Base-by-base conservation (phyloP, 129 eudicot species). In the Lactuca saligna region DNA sequence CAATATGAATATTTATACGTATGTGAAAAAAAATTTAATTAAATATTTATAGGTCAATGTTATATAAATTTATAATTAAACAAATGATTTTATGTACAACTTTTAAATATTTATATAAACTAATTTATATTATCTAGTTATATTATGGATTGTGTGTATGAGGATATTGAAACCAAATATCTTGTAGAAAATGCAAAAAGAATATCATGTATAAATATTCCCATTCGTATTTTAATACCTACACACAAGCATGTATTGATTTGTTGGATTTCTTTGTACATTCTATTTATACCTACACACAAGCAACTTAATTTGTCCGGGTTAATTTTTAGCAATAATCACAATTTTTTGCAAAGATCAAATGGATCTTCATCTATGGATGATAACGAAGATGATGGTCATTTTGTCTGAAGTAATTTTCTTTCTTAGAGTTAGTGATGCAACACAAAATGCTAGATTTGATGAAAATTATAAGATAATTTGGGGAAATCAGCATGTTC, bases 401-500 rank as follows among this genome's bases (percentile, higher is more conserved):
- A 20, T 41, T 29, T 64, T 71, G n/a, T 75, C 44, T 10, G 32
- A 50, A 70, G 64, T 58, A 16, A 34, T 71, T 49, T 25, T 58
- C 37, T 71, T 63, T 1, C 20, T 25, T 25, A 25, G 29, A 25
- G 29, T 74, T 2, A 53, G 65, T 41, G 56, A 17, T 34, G 71
- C 38, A 48, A 39, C 74, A 11, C 41, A 33, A 20, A 71, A 71
- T 13, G 17, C 58, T n/a, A 58, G 53, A 14, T 91, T 85, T 55
- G 87, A 86, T 57, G 75, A 38, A 29, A 88, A 82, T 68, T 88
- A 91, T 51, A n/a, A 54, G 5, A 70, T 91, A 60, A 72, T 82
- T 6, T 88, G 93, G 90, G 97, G 96, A n/a, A 31, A 69, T 20
- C 63, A 83, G 42, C 86, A 77, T 69, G 75, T 74, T 73, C 57